phyloP scores from a whole-genome alignment of 805 yeast genomes.

The Phaffomyces opuntiae region DNA sequence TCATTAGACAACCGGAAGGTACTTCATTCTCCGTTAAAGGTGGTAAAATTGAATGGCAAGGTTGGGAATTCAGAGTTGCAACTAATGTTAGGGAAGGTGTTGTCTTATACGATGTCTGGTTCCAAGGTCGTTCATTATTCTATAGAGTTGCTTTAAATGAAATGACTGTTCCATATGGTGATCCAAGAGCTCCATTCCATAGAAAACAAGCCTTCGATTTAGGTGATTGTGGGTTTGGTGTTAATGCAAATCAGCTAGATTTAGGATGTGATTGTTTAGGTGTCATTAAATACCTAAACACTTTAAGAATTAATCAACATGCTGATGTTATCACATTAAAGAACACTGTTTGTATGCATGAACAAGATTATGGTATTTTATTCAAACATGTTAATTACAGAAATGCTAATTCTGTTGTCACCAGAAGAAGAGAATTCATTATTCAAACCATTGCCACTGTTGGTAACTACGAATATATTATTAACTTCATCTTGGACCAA shows the following conservation, averaged over 20 bases:
- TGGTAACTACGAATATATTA: slow-evolving; percentile 75
- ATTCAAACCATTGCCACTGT: slow-evolving; percentile 80
- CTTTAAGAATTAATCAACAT: slow-evolving; percentile 43
- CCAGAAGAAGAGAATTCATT: slow-evolving; percentile 70
- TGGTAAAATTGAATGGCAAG: slow-evolving; percentile 68
- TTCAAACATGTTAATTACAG: slow-evolving; percentile 79
- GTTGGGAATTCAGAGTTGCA: slow-evolving; percentile 71
- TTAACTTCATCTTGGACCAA: slow-evolving; percentile 66
- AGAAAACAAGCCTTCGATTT: slow-evolving; percentile 83
- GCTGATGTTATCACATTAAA: slow-evolving; percentile 61
- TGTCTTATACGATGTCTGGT: slow-evolving; percentile 62
- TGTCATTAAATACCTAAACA: slow-evolving; percentile 66
- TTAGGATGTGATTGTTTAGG: slow-evolving; percentile 84
- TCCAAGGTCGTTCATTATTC: slow-evolving; percentile 70
- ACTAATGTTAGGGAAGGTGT: slow-evolving; percentile 74
- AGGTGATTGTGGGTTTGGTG: slow-evolving; percentile 83
- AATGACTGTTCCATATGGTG: slow-evolving; percentile 87
- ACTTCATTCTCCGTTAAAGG: slow-evolving; percentile 59
- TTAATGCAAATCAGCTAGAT: slow-evolving; percentile 55
- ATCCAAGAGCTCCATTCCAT: slow-evolving; percentile 76
- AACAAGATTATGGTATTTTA: slow-evolving; percentile 68
- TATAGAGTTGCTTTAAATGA: slow-evolving; percentile 71
- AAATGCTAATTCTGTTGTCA: slow-evolving; percentile 54
- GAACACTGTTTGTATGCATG: slow-evolving; percentile 74
- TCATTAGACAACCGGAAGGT: slow-evolving; percentile 73